These are phyloP conservation scores for Blastobotrys chiropterorum DNA, from an alignment of 805 yeast species.

Conservation along the genomic window DNA sequence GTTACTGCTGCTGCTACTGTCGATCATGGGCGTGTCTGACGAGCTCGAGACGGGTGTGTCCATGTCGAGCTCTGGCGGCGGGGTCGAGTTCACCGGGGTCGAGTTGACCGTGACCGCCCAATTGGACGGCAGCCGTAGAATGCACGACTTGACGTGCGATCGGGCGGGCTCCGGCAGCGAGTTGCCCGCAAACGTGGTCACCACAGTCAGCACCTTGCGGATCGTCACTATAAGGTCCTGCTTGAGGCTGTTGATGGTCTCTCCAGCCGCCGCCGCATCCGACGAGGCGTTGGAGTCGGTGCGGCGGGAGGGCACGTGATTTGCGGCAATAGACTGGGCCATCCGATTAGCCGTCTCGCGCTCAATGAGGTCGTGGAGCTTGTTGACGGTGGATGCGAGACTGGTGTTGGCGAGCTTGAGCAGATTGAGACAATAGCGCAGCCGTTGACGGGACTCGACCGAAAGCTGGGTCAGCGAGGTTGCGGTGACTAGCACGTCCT, in stretches of 20 bases:
- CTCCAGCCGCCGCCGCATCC: slow-evolving; percentile 5
- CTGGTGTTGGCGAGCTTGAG: slow-evolving; percentile 76
- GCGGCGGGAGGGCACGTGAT: slow-evolving; percentile 30
- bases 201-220: slow-evolving; percentile 76
- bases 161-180: slow-evolving; percentile 75
- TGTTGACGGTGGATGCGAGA: slow-evolving; percentile 58
- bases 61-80: slow-evolving; percentile 3
- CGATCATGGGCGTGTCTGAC: neutral
- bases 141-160: slow-evolving; percentile 69
- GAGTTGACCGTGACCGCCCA: slow-evolving; percentile 46
- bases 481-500: slow-evolving; percentile 28
- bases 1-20: too few relatives aligned
- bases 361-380: slow-evolving; percentile 49
- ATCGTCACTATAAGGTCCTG: slow-evolving; percentile 84
- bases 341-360: slow-evolving; percentile 30
- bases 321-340: slow-evolving; percentile 24
- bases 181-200: slow-evolving; percentile 76
- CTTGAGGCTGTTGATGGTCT: slow-evolving; percentile 41
- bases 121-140: slow-evolving; percentile 66
- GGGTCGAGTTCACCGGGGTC: slow-evolving; percentile 12
- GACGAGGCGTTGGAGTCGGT: neutral
- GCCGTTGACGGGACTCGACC: slow-evolving; percentile 65
- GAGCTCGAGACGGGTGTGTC: neutral
- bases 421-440: slow-evolving; percentile 74
- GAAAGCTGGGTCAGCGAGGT: slow-evolving; percentile 39